These are phyloP conservation scores for Murraya paniculata DNA, from an alignment of 345 rosid genomes.

Conservation along the genomic window DNA sequence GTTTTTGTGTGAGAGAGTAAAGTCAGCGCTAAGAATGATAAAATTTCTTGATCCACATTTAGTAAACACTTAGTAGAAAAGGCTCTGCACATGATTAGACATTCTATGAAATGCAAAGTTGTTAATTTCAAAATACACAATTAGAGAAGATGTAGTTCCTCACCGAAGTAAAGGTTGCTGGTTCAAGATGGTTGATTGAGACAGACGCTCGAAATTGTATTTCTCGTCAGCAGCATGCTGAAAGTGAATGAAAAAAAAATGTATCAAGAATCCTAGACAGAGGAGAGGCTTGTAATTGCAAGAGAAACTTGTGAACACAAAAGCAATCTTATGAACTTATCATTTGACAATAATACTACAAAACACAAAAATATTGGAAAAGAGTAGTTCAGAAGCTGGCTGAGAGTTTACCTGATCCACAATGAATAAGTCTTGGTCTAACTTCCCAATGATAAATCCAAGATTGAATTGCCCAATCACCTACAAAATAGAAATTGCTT, in stretches of 20 bases:
- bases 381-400: constrained; percentile 18
- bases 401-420: constrained; percentile 83
- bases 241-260: constrained; percentile 19
- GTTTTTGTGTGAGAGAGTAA: background rate
- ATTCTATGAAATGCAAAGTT: background rate
- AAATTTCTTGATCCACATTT: background rate
- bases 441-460: constrained; percentile 91
- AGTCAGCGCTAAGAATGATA: background rate
- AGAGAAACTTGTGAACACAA: constrained; percentile 7
- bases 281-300: constrained; percentile 4
- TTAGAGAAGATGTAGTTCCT: constrained; percentile 34
- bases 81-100: background rate
- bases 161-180: constrained; percentile 95
- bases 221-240: constrained; percentile 99
- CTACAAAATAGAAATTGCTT: constrained; percentile 33
- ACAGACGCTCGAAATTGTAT: constrained; percentile 82
- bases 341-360: background rate
- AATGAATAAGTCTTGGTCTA: constrained; percentile 85
- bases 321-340: constrained; percentile 2
- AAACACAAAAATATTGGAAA: constrained; percentile 4
- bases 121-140: background rate
- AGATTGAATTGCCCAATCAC: constrained; percentile 97
- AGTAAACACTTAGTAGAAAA: background rate
- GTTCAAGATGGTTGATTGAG: constrained; percentile 81
- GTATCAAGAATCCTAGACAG: constrained; percentile 12